Conservation (phyloP, 768 basidiomycete species). For the Russula lepida region DNA sequence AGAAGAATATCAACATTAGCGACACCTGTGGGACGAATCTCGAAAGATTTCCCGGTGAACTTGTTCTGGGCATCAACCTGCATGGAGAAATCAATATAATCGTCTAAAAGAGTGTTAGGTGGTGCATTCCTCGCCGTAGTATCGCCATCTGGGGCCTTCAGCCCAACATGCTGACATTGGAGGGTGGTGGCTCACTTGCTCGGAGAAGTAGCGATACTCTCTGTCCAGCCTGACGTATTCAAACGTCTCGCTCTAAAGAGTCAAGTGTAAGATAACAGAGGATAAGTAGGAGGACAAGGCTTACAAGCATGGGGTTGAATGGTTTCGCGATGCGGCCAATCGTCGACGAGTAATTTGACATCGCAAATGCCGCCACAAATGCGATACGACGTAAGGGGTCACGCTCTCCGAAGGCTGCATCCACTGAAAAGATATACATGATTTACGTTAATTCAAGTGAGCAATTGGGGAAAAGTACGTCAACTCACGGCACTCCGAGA, state of each 20-base stretch:
- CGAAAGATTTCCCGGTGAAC: slow-evolving; percentile 94
- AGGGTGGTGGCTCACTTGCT: slow-evolving; percentile 97
- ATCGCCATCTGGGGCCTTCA: slow-evolving; percentile 82
- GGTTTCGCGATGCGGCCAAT: slow-evolving; percentile 96
- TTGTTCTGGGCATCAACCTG: slow-evolving; percentile 95
- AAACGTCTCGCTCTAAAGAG: slow-evolving; percentile 77
- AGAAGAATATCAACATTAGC: slow-evolving; percentile 81
- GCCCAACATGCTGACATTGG: slow-evolving; percentile 96
- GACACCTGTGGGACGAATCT: slow-evolving; percentile 91
- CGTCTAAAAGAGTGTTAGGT: background rate
- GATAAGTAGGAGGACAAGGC: slow-evolving; percentile 25
- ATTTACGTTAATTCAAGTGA: background rate
- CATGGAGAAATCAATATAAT: background rate
- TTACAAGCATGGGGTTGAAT: slow-evolving; percentile 89
- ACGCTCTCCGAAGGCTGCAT: slow-evolving; percentile 67
- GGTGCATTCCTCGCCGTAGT: slow-evolving; percentile 68
- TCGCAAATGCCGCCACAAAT: slow-evolving; percentile 92
- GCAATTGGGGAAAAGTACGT: background rate
- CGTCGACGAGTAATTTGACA: slow-evolving; percentile 96
- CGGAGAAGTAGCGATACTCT: slow-evolving; percentile 86
- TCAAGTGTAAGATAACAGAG: background rate
- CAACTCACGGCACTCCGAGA: slow-evolving; percentile 77
- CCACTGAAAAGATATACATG: slow-evolving; percentile 44
- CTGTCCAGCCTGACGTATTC: slow-evolving; percentile 86
- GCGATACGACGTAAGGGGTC: slow-evolving; percentile 81